Percentiles rank a stretch among this genome's conserved stretches.
phyloP scores from a whole-genome alignment of 2,329 filamentous ascomycete species.

The Trichoderma arundinaceum region DNA sequence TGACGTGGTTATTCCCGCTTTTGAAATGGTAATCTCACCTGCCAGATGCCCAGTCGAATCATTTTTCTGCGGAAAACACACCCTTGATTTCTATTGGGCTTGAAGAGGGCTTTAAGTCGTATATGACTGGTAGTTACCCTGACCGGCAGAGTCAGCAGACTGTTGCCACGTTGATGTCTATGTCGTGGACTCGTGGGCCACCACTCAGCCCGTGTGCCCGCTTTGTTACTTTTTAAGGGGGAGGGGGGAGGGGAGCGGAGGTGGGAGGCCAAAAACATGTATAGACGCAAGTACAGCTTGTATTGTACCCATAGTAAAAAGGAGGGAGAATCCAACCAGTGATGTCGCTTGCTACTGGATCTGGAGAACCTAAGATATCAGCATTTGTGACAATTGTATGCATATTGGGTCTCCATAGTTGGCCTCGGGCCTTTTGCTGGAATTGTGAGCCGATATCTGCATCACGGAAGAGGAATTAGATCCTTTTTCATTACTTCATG shows the following conservation, averaged over 20 bases:
- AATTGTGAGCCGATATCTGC: constrained; percentile 11
- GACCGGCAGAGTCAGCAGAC: constrained; percentile 27
- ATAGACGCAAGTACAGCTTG: neutral
- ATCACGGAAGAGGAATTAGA: neutral
- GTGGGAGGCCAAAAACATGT: neutral
- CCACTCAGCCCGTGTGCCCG: constrained; percentile 6
- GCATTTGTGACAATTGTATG: constrained; percentile 15
- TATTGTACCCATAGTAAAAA: neutral
- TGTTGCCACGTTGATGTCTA: constrained; percentile 25
- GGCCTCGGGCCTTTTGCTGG: constrained; percentile 23
- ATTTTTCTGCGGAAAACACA: constrained; percentile 6
- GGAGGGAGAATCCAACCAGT: neutral
- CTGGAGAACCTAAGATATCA: constrained; percentile 7
- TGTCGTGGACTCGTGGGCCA: constrained; percentile 22
- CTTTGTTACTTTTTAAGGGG: constrained; percentile 9
- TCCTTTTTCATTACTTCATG: neutral
- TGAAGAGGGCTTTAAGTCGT: neutral
- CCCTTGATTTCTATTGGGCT: constrained; percentile 11
- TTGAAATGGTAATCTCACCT: constrained; percentile 11
- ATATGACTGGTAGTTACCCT: constrained; percentile 19
- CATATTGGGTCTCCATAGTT: constrained; percentile 15
- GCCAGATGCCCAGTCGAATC: neutral
- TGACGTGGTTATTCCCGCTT: constrained; percentile 21
- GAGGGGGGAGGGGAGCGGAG: neutral
- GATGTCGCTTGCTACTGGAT: neutral